A percentile compares a stretch with the other conserved stretches of the same genome.
phyloP scores from a whole-genome alignment of 2,329 filamentous ascomycete species.

The Colletotrichum simmondsii region DNA sequence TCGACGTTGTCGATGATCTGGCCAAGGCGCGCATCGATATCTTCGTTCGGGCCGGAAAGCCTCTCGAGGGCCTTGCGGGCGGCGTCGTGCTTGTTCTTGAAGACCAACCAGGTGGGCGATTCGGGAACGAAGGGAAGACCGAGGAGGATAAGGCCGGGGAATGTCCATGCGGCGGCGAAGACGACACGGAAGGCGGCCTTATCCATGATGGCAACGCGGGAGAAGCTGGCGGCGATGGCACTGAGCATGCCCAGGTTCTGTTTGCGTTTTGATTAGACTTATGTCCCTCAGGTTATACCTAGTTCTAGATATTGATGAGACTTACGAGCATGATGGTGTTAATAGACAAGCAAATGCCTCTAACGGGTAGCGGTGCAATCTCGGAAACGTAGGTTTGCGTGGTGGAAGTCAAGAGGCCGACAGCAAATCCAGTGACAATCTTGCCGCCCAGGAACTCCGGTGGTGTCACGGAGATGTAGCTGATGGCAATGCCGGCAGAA shows the following conservation, averaged over 20 bases:
- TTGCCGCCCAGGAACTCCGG: constrained; percentile 37
- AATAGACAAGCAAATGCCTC: constrained; percentile 50
- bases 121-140: constrained; percentile 46
- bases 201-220: constrained; percentile 44
- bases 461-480: constrained; percentile 30
- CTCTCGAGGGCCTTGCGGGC: constrained; percentile 44
- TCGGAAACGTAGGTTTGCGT: constrained; percentile 50
- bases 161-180: constrained; percentile 46
- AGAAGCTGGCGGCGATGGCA: constrained; percentile 50
- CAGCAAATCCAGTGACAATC: constrained; percentile 36
- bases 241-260: constrained; percentile 36
- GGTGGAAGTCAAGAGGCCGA: constrained; percentile 34
- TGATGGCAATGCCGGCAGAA: constrained; percentile 35
- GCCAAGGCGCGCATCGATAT: constrained; percentile 47
- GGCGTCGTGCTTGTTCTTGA: constrained; percentile 43
- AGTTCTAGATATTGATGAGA: constrained; percentile 3
- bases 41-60: constrained; percentile 40
- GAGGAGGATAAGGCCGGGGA: constrained; percentile 37
- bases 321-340: constrained; percentile 52
- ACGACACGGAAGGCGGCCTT: constrained; percentile 41
- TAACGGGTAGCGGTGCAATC: constrained; percentile 44
- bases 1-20: constrained; percentile 52
- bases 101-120: constrained; percentile 51
- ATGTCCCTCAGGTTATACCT: constrained; percentile 6
- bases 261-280: neutral